phyloP scores from a whole-genome alignment of 805 yeast genomes.

The Phaffomyces opuntiae region DNA sequence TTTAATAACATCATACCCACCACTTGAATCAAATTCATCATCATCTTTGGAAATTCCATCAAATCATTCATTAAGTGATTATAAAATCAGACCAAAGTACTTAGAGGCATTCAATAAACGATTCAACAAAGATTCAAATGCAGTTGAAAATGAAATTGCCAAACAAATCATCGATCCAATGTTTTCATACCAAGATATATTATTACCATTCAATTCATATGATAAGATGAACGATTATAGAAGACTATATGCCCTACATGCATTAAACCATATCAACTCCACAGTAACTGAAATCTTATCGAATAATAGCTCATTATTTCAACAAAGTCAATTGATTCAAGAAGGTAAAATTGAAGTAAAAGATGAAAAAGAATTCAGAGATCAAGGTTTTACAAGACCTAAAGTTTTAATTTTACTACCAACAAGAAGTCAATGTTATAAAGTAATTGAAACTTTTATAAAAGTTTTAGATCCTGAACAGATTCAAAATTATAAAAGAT shows the following conservation, averaged over 20 bases:
- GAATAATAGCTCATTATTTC: conserved; percentile 54
- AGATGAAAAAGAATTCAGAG: conserved; percentile 60
- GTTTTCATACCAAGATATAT: conserved; percentile 65
- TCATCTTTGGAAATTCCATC: conserved; percentile 16
- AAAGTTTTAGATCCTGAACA: conserved; percentile 61
- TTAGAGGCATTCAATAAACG: conserved; percentile 20
- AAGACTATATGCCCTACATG: conserved; percentile 62
- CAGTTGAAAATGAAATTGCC: conserved; percentile 37
- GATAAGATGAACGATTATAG: conserved; percentile 48
- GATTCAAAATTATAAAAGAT: conserved; percentile 74
- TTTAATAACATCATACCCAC: conserved; percentile 22
- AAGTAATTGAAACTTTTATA: conserved; percentile 56
- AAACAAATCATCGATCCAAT: conserved; percentile 52
- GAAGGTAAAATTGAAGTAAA: conserved; percentile 29
- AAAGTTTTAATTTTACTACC: conserved; percentile 80
- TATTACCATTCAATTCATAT: conserved; percentile 47
- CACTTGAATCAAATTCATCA: conserved; percentile 10
- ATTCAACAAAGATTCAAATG: conserved; percentile 15
- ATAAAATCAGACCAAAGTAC: conserved; percentile 41
- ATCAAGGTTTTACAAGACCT: conserved; percentile 95
- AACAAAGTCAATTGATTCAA: conserved; percentile 34
- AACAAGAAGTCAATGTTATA: conserved; percentile 71
- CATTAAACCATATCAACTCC: conserved; percentile 75
- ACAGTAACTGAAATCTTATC: conserved; percentile 81
- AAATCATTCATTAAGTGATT: conserved; percentile 23